Base-by-base conservation (phyloP, 371 early-diverging fungal genomes). In the Mortierella sp. region DNA sequence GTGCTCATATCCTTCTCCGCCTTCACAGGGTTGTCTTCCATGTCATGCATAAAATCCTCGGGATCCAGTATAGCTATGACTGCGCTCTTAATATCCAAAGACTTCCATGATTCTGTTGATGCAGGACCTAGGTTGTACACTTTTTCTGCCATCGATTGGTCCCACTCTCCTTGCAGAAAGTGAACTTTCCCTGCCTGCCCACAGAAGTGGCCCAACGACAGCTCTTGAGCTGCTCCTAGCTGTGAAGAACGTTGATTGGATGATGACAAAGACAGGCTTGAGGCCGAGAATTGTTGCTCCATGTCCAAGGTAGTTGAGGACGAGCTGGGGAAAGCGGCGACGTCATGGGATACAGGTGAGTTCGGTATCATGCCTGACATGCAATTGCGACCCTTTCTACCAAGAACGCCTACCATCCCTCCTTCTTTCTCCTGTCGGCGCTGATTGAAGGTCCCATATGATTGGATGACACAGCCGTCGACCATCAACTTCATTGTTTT, bases 401-500 rank as follows among this genome's bases (percentile, higher is more conserved):
- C 81, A 28, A 80, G 63, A 10, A 84, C 84, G 7, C 79, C 80
- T 3, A 80, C 51, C 70, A 80, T 76, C 3, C 63, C 72, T 5
- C 67, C 66, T 7, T 84, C 84, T 45, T 79, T 74, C 37, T 71
- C 83, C 58, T 70, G 79, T 28, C 70, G 47, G 47, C 81, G 79
- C 70, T 75, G 84, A 74, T 84, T 83, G 69, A 83, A 84, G 2
- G 83, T 84, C 28, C 80, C 76, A 32, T 83, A 83, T 2, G 84
- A 83, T 37, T 84, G 84, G 19, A 83, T 73, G n/a, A 73, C 59
- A 32, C 79, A 83, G 4, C 84, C 84, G 55, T 84, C 83, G 8
- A 84, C 83, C 72, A 84, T 81, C 42, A 84, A 66, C 47, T 75
- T 84, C 69, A 79, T 76, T 29, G 83, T 68, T 58, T 80, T 83